These are phyloP conservation scores for Tuber microsphaerosporum DNA, from an alignment of 495 filamentous ascomycete species.

Conservation along the genomic window DNA sequence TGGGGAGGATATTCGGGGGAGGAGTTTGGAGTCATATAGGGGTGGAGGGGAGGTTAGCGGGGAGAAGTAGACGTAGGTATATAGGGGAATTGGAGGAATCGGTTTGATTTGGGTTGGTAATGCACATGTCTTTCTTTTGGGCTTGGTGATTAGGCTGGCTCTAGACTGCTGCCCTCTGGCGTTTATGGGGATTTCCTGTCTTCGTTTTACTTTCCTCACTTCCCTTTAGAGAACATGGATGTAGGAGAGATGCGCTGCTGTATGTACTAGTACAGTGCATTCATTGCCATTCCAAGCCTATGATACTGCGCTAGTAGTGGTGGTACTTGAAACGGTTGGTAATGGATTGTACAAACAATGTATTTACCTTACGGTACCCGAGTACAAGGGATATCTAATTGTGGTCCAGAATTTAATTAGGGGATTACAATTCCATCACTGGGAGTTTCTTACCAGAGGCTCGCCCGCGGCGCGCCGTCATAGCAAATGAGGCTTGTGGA, in stretches of 20 bases:
- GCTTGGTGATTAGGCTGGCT: neutral
- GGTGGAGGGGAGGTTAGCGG: neutral
- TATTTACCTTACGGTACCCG: neutral
- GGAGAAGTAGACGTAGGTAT: neutral
- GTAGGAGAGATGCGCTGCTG: neutral
- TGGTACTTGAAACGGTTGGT: neutral
- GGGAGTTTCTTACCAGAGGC: neutral
- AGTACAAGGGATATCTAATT: neutral
- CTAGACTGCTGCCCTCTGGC: neutral
- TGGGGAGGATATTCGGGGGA: slow-evolving; percentile 11
- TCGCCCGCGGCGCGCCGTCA: neutral
- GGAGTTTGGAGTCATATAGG: slow-evolving; percentile 5
- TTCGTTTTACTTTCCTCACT: neutral
- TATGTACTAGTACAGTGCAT: neutral
- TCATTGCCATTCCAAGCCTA: neutral
- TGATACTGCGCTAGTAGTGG: neutral
- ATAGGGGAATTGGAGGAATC: neutral
- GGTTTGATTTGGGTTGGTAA: neutral
- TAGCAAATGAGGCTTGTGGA: neutral
- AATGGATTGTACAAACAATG: neutral
- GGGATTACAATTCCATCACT: neutral
- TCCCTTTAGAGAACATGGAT: neutral
- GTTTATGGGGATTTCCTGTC: neutral
- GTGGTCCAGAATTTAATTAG: neutral
- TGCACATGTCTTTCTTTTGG: neutral